Evolutionary conservation across 768 basidiomycete genomes (phyloP).

Genomic region (Suillus ampliporus): DNA sequence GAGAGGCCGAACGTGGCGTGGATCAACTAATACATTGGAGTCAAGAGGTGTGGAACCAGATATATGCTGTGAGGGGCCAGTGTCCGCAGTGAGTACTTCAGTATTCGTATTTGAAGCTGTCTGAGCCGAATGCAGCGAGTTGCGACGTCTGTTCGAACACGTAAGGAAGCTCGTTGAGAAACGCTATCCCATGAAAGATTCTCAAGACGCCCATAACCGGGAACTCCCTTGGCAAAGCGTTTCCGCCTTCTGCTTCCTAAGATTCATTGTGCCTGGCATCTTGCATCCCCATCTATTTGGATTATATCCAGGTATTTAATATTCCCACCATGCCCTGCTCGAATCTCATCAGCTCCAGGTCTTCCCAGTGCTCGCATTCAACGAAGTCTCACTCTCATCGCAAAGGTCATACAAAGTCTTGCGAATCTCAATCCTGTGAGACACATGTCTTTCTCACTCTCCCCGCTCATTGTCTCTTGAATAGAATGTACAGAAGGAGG

Average conservation of each 20-base stretch:
- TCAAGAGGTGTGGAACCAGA: constrained; percentile 79
- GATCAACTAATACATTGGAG: constrained; percentile 80
- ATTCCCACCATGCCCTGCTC: neutral
- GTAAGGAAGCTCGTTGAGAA: constrained; percentile 76
- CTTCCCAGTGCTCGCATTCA: constrained; percentile 70
- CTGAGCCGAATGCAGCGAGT: constrained; percentile 55
- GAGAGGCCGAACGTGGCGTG: constrained; percentile 69
- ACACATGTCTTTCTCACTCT: constrained; percentile 14
- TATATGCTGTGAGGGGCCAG: constrained; percentile 72
- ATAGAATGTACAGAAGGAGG: constrained; percentile 73
- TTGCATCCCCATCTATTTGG: constrained; percentile 88
- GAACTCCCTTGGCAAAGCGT: constrained; percentile 82
- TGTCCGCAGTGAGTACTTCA: constrained; percentile 70
- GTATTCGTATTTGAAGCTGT: constrained; percentile 15
- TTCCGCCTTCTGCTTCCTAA: constrained; percentile 87
- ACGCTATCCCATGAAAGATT: constrained; percentile 54
- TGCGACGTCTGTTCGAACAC: constrained; percentile 70
- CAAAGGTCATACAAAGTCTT: constrained; percentile 88
- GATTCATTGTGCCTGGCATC: constrained; percentile 90
- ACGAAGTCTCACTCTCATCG: constrained; percentile 82
- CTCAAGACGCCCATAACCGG: constrained; percentile 47
- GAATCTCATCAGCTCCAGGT: constrained; percentile 49
- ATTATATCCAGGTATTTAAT: constrained; percentile 64
- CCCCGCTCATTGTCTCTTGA: constrained; percentile 8
- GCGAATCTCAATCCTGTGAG: constrained; percentile 83